A percentile compares a stretch with the other conserved stretches of the same genome.
Conservation (phyloP, 257 asterid species). For the Fraxinus quadrangulata region DNA sequence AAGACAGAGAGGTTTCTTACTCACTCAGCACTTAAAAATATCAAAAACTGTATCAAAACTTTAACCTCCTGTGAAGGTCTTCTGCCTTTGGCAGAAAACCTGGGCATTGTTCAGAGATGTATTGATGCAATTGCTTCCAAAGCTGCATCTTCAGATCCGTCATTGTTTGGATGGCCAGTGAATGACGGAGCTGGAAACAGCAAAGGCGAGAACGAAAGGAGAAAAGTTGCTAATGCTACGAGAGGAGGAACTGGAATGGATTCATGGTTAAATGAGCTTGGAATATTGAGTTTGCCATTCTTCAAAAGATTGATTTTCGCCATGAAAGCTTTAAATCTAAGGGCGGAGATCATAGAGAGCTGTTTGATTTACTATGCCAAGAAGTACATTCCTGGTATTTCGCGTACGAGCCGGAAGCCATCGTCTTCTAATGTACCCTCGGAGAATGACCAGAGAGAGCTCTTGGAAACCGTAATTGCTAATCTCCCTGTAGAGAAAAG, state of each 20-base stretch:
- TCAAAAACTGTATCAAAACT: slow-evolving; percentile 51
- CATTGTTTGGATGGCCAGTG: slow-evolving; percentile 95
- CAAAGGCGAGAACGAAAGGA: slow-evolving; percentile 35
- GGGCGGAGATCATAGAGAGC: slow-evolving; percentile 70
- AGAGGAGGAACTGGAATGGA: slow-evolving; percentile 31
- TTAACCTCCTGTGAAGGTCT: slow-evolving; percentile 63
- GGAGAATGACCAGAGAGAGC: slow-evolving; percentile 81
- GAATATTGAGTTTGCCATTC: slow-evolving; percentile 49
- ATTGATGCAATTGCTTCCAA: slow-evolving; percentile 62
- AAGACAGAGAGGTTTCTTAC: slow-evolving; percentile 63
- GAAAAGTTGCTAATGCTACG: slow-evolving; percentile 24
- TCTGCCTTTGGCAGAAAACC: slow-evolving; percentile 59
- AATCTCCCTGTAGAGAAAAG: slow-evolving; percentile 62
- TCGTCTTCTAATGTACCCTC: slow-evolving; percentile 50
- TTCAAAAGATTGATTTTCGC: slow-evolving; percentile 68
- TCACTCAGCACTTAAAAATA: slow-evolving; percentile 55
- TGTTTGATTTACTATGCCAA: slow-evolving; percentile 80
- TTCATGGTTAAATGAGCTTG: slow-evolving; percentile 75
- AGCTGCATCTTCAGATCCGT: slow-evolving; percentile 76
- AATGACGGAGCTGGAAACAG: slow-evolving; percentile 43
- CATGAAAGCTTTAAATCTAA: slow-evolving; percentile 63
- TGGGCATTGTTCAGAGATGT: slow-evolving; percentile 73
- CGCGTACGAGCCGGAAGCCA: slow-evolving; percentile 63
- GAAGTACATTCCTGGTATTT: slow-evolving; percentile 77
- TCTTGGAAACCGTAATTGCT: slow-evolving; percentile 66